phyloP scores from a whole-genome alignment of 371 early-diverging fungal species.

The Saksenaea oblongispora region DNA sequence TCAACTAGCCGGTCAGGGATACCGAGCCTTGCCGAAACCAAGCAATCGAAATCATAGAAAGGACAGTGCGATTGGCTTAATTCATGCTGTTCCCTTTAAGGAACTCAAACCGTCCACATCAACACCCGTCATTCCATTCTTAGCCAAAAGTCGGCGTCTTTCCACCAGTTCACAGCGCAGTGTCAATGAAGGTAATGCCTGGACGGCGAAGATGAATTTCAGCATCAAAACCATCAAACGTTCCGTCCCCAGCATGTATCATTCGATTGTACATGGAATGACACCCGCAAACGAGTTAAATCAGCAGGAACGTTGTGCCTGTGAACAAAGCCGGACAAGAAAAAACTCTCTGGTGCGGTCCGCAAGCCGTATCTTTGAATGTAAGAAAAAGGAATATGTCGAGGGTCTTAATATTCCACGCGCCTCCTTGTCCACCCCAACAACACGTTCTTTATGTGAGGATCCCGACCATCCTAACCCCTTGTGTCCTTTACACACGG shows the following conservation, averaged over 20 bases:
- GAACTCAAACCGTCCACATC: slow-evolving; percentile 20
- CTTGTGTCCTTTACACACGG: slow-evolving; percentile 13
- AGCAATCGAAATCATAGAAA: slow-evolving; percentile 15
- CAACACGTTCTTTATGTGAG: neutral
- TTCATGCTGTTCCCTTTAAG: slow-evolving; percentile 5
- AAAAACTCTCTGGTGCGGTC: neutral
- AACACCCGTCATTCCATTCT: slow-evolving; percentile 20
- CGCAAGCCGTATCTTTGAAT: slow-evolving; percentile 8
- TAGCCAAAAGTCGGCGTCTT: slow-evolving; percentile 20
- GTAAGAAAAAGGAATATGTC: neutral
- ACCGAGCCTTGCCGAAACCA: neutral
- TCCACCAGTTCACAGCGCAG: slow-evolving; percentile 27
- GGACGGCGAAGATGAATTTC: slow-evolving; percentile 36
- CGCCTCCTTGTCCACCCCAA: slow-evolving; percentile 12
- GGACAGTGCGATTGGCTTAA: slow-evolving; percentile 38
- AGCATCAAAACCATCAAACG: slow-evolving; percentile 35
- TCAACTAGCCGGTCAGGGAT: slow-evolving; percentile 1
- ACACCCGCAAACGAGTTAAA: neutral
- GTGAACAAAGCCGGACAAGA: neutral
- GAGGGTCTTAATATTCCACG: neutral
- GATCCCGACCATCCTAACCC: slow-evolving; percentile 20
- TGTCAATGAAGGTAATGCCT: slow-evolving; percentile 22
- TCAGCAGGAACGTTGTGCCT: neutral
- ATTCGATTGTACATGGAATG: slow-evolving; percentile 23
- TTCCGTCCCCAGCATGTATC: slow-evolving; percentile 33